Conservation (phyloP, 768 basidiomycete genomes). For the Gymnopilus dilepis region DNA sequence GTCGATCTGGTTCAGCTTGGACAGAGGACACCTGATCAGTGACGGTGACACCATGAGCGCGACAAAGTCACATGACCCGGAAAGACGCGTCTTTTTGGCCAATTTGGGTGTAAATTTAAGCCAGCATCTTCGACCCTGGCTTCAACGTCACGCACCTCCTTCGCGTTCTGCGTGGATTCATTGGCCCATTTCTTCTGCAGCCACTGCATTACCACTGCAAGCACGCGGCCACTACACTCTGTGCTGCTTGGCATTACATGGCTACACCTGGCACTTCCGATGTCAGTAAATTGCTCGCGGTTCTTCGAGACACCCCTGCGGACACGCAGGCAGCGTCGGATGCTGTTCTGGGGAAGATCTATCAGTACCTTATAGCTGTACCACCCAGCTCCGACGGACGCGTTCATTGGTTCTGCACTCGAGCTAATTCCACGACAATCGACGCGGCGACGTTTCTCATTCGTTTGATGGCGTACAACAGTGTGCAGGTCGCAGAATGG, state of each 20-base stretch:
- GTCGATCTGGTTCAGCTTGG: no score
- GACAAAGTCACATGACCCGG: neutral
- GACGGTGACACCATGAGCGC: no score
- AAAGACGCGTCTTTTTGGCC: neutral
- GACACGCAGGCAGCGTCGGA: slow-evolving; percentile 55
- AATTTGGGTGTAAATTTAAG: neutral
- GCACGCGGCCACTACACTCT: neutral
- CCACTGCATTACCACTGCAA: neutral
- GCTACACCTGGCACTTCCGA: slow-evolving; percentile 25
- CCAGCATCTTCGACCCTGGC: slow-evolving; percentile 1
- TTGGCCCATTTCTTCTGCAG: neutral
- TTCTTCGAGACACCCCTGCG: slow-evolving; percentile 63
- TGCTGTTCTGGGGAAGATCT: slow-evolving; percentile 53
- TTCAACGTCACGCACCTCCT: neutral
- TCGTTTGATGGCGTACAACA: slow-evolving; percentile 79
- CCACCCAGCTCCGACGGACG: slow-evolving; percentile 42
- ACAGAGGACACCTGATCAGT: no score
- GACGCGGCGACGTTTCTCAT: slow-evolving; percentile 83
- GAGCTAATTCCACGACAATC: slow-evolving; percentile 56
- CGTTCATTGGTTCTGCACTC: slow-evolving; percentile 84
- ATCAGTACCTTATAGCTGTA: slow-evolving; percentile 56
- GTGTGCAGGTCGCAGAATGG: slow-evolving; percentile 66
- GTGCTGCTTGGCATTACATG: slow-evolving; percentile 12
- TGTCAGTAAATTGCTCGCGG: slow-evolving; percentile 54
- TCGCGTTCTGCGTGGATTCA: neutral